Base-by-base conservation (phyloP, 2,329 filamentous ascomycete species). In the Aureobasidium subglaciale region DNA sequence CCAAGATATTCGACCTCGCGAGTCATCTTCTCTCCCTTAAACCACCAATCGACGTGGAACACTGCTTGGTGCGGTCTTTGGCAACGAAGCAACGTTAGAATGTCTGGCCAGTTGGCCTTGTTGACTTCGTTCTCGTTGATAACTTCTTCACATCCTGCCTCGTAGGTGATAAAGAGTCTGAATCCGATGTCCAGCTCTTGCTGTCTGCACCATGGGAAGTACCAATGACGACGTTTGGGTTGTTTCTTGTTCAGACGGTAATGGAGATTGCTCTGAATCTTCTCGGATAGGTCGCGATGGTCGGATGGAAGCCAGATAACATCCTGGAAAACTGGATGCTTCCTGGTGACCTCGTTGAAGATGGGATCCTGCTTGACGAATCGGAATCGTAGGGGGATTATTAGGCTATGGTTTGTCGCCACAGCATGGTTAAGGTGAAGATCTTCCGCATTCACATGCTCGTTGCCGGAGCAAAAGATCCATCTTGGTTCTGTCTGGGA, bases 21-120 rank as follows among this genome's bases (percentile, higher is more conserved):
- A 13, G 29, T 48, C 43, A 10, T 15, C 22, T 10, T 7, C 24
- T 38, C 46, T 8, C 46, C 32, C 15, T 50, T 38, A n/a, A 38
- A 20, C 46, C 46, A 50, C 46, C 46, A 50, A 22, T 50, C 32
- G 22, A 50, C 46, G 29, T 16, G 10, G n/a, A 50, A 29, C 13
- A 25, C 4, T 2, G 46, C 46, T 13, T 49, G 20, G 11, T 15
- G 18, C 16, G 46, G 46, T n/a, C 16, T 25, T 3, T 6, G 1
- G 15, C 22, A n/a, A 18, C 24, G n/a, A n/a, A 49, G 34, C 8
- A 49, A 22, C 7, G 22, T 10, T 9, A 18, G 5, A 2, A 50
- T 16, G 22, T 50, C 32, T 2, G 32, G n/a, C 46, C 32, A 50
- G 2, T 38, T 50, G 15, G 46, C 46, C 22, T 50, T 34, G n/a